Base-by-base conservation (phyloP, 2,329 filamentous ascomycete species). In the Aspergillus cejpii region DNA sequence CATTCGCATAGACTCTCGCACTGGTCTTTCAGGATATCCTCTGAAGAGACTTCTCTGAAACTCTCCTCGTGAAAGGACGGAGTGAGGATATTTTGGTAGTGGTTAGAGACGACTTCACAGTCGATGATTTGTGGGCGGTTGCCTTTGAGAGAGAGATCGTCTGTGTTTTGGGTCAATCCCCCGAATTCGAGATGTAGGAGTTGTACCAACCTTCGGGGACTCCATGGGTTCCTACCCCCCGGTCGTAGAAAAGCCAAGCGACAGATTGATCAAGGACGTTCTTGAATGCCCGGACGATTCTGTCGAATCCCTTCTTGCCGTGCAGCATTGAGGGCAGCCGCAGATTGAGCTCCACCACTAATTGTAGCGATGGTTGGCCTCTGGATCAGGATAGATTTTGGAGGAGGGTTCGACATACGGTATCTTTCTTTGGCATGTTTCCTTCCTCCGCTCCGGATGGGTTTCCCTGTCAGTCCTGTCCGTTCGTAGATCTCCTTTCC, bases 401-500 rank as follows among this genome's bases (percentile, higher is more conserved):
- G 23, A 15, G 23, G 17, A 27, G 6, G 27, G 4, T 24, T 29
- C 34, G n/a, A 56, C 67, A 39, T 74, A 92, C 87, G 63, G 76
- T 85, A 97, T 66, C 87, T 76, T 43, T 81, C 78, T 60, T 85
- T 88, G 37, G 78, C 65, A 55, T 83, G 80, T 55, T 81, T 83
- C 51, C 74, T 73, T 3, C 77, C 80, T 11, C 73, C 75, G 41
- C 75, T 72, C 14, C 74, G 70, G 17, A 81, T 69, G 0, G 85
- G 77, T 51, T 81, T 82, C 1, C 91, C 91, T 1, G 82, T 78
- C 0, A 98, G 73, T 0, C 92, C 92, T 37, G 84, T 82, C 38
- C 83, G 78, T 65, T 97, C 89, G 64, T 90, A 96, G 0, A 79
- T 81, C 43, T 89, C 81, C 54, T 84, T 88, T 51, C 88, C 84